Base-by-base conservation (phyloP, 2,329 filamentous ascomycete species). In the Elsinoe perseae region DNA sequence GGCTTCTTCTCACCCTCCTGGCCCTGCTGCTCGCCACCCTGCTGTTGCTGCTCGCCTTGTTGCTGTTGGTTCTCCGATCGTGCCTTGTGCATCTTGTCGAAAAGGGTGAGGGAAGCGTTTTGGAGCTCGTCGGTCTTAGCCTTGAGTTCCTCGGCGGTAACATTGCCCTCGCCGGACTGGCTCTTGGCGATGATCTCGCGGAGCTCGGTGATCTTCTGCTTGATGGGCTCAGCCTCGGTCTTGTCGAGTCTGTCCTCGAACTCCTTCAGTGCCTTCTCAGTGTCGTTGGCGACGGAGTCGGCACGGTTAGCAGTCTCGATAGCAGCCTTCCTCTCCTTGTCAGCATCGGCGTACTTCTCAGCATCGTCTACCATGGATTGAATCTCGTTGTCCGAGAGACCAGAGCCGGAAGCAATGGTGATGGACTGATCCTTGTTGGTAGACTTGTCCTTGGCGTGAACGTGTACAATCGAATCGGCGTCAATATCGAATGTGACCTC, bases 11-110 rank as follows among this genome's bases (percentile, higher is more conserved):
- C 84, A 63, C 79, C 83, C 71, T 87, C 84, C 60, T 74, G 73
- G 66, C 68, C 64, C 66, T 65, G 61, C 61, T 66, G 62, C 64
- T 71, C 66, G 64, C 73, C 64, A 52, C 62, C 64, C 44, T 59
- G 67, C 62, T 70, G 68, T 62, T 71, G 64, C 64, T 69, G 62
- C 54, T 69, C 67, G 58, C 64, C 65, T 62, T 70, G 69, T 70
- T 77, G 73, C 66, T 76, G 71, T 66, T 74, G 66, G 68, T 80
- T 75, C 61, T 70, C 79, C 65, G 76, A 73, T 66, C 89, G 86
- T 65, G 92, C 89, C 82, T 95, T 95, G 87, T 98, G 92, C 89
- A 98, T 95, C 87, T 97, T 96, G 80, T 97, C 93, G 75, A 98
- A 97, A 69, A 97, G 85, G 77, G 88, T 95, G 77, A 98, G 80